These are phyloP conservation scores for Lumnitzera littorea DNA, from an alignment of 345 rosid species.

Conservation along the genomic window DNA sequence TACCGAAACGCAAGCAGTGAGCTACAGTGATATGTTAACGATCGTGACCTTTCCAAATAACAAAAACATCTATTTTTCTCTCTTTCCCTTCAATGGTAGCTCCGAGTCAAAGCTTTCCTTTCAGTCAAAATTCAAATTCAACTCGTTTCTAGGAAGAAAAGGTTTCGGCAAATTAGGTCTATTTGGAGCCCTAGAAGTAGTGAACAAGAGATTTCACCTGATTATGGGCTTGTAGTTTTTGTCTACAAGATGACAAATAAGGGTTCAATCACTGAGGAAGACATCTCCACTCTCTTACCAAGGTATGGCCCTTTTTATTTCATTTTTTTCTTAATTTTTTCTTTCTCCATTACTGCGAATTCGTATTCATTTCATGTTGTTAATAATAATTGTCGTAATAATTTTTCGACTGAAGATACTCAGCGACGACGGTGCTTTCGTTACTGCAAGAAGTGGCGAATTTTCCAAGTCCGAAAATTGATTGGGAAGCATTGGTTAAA, in stretches of 20 bases:
- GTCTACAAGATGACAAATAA: conserved; percentile 15
- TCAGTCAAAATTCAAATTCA: no score
- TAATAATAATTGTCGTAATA: neutral
- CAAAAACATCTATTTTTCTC: no score
- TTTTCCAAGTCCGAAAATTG: conserved; percentile 33
- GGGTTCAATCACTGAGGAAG: conserved; percentile 54
- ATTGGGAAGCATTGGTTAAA: conserved; percentile 62
- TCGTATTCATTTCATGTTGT: neutral
- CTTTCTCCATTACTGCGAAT: neutral
- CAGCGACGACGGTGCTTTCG: conserved; percentile 42
- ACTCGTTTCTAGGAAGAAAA: no score
- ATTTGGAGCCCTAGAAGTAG: no score
- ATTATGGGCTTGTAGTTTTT: no score
- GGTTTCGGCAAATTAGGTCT: no score
- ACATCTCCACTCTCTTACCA: conserved; percentile 53
- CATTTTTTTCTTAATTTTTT: neutral
- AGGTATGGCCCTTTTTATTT: conserved; percentile 31
- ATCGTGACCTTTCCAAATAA: no score
- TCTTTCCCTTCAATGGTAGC: no score
- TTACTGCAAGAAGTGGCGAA: conserved; percentile 60
- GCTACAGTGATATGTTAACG: no score
- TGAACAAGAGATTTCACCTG: no score
- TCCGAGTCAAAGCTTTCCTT: no score
- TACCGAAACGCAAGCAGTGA: no score
- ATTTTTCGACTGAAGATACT: conserved; percentile 30